These are phyloP conservation scores for Daedalea quercina DNA, from an alignment of 768 basidiomycete genomes.

Conservation along the genomic window DNA sequence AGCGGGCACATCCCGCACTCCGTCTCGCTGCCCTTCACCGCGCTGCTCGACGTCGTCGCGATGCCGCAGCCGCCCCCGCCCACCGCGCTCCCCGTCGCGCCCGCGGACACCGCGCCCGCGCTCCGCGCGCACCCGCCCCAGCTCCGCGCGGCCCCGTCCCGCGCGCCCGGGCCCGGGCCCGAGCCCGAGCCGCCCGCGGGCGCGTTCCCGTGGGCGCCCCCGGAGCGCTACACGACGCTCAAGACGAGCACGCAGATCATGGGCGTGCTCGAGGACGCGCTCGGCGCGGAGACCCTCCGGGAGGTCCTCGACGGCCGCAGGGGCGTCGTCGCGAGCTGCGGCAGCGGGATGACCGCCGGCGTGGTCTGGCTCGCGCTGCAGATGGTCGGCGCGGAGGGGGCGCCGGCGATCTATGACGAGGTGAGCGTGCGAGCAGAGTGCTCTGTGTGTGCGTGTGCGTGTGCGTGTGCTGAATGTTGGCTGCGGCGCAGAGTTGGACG, in stretches of 20 bases:
- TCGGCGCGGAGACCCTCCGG: slow-evolving; percentile 49
- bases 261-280: slow-evolving; percentile 48
- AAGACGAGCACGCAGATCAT: slow-evolving; percentile 50
- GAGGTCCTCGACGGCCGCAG: slow-evolving; percentile 54
- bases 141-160: not conserved
- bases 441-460: not conserved
- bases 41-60: slow-evolving; percentile 49
- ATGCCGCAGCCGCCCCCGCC: not conserved
- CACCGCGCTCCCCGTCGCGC: slow-evolving; percentile 5
- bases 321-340: slow-evolving; percentile 72
- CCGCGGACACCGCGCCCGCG: slow-evolving; percentile 6
- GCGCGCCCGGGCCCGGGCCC: not conserved
- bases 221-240: slow-evolving; percentile 33
- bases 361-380: slow-evolving; percentile 91
- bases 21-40: slow-evolving; percentile 74
- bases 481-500: slow-evolving; percentile 75
- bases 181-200: not conserved
- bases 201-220: not conserved
- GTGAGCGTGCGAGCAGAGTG: slow-evolving; percentile 44
- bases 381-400: slow-evolving; percentile 44
- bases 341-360: slow-evolving; percentile 98
- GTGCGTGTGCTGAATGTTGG: slow-evolving; percentile 1
- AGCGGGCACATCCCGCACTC: slow-evolving; percentile 93
- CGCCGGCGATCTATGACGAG: slow-evolving; percentile 87
- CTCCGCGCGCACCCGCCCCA: not conserved